These are phyloP conservation scores for Didymella pomorum DNA, from an alignment of 2,329 filamentous ascomycete genomes.

Conservation along the genomic window DNA sequence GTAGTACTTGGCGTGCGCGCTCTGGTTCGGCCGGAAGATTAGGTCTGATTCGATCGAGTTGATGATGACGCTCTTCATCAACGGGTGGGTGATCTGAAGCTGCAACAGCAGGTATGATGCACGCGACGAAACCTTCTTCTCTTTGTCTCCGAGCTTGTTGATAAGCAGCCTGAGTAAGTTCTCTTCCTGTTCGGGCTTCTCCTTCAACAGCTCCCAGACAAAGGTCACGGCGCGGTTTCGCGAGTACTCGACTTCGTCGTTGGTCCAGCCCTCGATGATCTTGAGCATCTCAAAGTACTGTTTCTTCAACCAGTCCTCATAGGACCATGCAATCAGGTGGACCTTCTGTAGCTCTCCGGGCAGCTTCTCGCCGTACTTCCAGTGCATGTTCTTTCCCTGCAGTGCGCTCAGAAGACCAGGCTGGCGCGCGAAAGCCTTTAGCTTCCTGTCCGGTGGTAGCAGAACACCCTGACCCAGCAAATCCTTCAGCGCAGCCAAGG, in stretches of 20 bases:
- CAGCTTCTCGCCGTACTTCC: constrained; percentile 73
- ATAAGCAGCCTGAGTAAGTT: constrained; percentile 90
- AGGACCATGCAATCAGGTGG: constrained; percentile 88
- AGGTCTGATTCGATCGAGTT: constrained; percentile 86
- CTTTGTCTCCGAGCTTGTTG: constrained; percentile 95
- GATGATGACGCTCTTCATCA: constrained; percentile 92
- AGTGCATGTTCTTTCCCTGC: constrained; percentile 67
- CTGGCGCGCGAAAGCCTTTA: constrained; percentile 81
- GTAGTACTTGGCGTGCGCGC: constrained; percentile 89
- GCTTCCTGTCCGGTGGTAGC: constrained; percentile 80
- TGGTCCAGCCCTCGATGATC: constrained; percentile 89
- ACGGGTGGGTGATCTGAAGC: constrained; percentile 83
- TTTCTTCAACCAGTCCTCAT: constrained; percentile 94
- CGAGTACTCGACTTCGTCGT: constrained; percentile 94
- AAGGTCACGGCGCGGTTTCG: constrained; percentile 88
- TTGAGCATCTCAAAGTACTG: constrained; percentile 94
- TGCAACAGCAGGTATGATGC: constrained; percentile 94
- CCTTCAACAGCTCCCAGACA: constrained; percentile 87
- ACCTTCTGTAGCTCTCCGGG: constrained; percentile 76
- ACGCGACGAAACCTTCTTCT: constrained; percentile 93
- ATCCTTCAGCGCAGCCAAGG: constrained; percentile 93
- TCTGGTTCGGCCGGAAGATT: constrained; percentile 86
- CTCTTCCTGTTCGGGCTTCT: constrained; percentile 96
- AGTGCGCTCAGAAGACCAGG: constrained; percentile 76
- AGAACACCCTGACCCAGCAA: constrained; percentile 88